A percentile compares a stretch with the other conserved stretches of the same genome.
phyloP scores from a whole-genome alignment of 805 yeast species.

The Pichia rugopelliculosa region DNA sequence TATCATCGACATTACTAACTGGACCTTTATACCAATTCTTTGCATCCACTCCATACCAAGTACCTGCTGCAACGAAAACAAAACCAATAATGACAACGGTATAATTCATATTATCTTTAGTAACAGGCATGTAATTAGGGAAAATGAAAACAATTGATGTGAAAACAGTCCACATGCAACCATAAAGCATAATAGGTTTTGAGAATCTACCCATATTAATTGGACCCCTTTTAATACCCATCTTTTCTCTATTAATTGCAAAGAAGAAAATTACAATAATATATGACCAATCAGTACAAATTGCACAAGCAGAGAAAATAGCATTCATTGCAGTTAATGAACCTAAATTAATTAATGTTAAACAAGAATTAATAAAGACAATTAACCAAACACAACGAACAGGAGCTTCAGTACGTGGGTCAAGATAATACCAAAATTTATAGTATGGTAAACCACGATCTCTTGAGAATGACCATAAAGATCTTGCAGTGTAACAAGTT shows the following conservation, averaged over 20 bases:
- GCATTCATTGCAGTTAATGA: conserved; percentile 44
- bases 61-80: conserved; percentile 30
- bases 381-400: conserved; percentile 39
- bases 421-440: conserved; percentile 35
- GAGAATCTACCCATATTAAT: conserved; percentile 39
- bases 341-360: conserved; percentile 38
- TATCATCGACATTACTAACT: conserved; percentile 36
- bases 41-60: conserved; percentile 44
- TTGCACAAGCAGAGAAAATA: conserved; percentile 46
- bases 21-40: conserved; percentile 53
- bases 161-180: conserved; percentile 40
- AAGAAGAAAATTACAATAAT: conserved; percentile 37
- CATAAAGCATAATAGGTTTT: conserved; percentile 33
- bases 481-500: conserved; percentile 42
- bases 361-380: conserved; percentile 34
- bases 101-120: conserved; percentile 43
- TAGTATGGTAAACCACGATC: conserved; percentile 46
- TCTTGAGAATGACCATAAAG: conserved; percentile 51
- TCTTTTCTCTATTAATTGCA: conserved; percentile 37
- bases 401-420: conserved; percentile 36
- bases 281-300: conserved; percentile 45
- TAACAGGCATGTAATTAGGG: conserved; percentile 42
- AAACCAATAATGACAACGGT: conserved; percentile 43
- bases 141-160: conserved; percentile 43
- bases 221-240: conserved; percentile 42